Evolutionary conservation across 1,139 yeast species (phyloP), one percentile per base, ranked within the genome.

Genomic region (Meyerozyma guilliermondii): DNA sequence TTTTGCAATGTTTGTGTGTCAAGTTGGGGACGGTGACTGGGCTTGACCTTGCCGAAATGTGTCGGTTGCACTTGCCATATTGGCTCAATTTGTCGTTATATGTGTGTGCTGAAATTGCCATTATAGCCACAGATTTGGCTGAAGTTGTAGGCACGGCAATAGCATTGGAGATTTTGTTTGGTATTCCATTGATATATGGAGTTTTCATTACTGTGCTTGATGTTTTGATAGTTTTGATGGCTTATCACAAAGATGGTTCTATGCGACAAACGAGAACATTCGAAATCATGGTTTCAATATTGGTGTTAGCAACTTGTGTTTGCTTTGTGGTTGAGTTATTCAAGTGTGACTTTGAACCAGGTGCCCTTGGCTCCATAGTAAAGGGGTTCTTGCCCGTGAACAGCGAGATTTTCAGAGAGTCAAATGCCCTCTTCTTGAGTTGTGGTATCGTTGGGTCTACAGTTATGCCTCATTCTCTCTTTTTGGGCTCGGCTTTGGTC

Each of bases 91-190:
- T 83, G 39, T 58, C 73, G 16, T 60, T 84, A 45, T 85, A 84
- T 52, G 63, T 75, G 1, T 66, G 85, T 51, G 86, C 92, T 0
- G 92, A 85, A 53, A 58, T 83, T 39, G 89, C 91, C 10, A 84
- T 84, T 46, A 80, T 85, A 31, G 89, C 91, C 11, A 85, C 94
- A 0, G 94, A 85, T 58, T 68, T 85, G 53, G 92, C 92, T 1
- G 94, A 85, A 56, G 91, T 85, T 27, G 86, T 85, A 27, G 94
- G 94, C 1, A 81, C 89, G 1, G 92, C 92, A 2, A 83, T 85
- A 39, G 75, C 92, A 0, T 65, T 85, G 41, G 83, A 83, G 52
- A 83, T 85, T 43, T 58, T 85, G 40, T 83, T 85, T 56, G 76
- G 76, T 2, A 71, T 85, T 10, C 92, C 92, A 0, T 63, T 85